Conservation (phyloP, 306 rosid species). For the Begonia masoniana region DNA sequence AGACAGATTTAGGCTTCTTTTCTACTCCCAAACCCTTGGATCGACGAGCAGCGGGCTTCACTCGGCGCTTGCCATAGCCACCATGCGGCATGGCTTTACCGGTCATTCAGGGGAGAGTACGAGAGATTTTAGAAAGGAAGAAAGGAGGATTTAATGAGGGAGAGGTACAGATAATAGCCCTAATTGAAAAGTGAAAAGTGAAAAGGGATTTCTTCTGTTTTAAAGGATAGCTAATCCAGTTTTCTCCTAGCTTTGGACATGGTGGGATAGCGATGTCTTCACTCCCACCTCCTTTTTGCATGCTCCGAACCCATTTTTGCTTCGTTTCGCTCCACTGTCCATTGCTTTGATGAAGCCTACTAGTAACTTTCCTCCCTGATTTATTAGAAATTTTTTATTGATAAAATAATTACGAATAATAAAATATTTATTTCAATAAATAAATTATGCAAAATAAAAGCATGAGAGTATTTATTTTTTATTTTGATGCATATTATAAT, state of each 20-base stretch:
- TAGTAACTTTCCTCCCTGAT: too few relatives aligned
- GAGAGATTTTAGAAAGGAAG: neutral
- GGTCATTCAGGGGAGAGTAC: neutral
- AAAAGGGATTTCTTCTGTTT: neutral
- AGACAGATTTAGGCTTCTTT: conserved; percentile 69
- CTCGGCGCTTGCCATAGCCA: conserved; percentile 78
- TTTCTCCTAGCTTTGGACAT: conserved; percentile 2
- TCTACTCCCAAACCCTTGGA: conserved; percentile 45
- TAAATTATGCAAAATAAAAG: too few relatives aligned
- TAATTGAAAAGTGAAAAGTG: too few relatives aligned
- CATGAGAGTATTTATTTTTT: too few relatives aligned
- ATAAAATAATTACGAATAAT: too few relatives aligned
- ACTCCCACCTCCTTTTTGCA: neutral
- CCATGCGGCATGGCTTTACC: conserved; percentile 70
- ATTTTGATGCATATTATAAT: too few relatives aligned
- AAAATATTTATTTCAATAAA: too few relatives aligned
- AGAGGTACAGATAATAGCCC: too few relatives aligned
- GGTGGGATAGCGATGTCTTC: neutral
- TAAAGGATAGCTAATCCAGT: neutral
- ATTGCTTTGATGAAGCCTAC: too few relatives aligned
- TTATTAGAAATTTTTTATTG: too few relatives aligned
- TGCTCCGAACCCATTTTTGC: too few relatives aligned
- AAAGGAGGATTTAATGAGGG: neutral
- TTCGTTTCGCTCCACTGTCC: too few relatives aligned
- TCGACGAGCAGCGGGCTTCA: conserved; percentile 56